Evolutionary conservation across 441 rosid species (phyloP).

Genomic region (Bruguiera hainesii): DNA sequence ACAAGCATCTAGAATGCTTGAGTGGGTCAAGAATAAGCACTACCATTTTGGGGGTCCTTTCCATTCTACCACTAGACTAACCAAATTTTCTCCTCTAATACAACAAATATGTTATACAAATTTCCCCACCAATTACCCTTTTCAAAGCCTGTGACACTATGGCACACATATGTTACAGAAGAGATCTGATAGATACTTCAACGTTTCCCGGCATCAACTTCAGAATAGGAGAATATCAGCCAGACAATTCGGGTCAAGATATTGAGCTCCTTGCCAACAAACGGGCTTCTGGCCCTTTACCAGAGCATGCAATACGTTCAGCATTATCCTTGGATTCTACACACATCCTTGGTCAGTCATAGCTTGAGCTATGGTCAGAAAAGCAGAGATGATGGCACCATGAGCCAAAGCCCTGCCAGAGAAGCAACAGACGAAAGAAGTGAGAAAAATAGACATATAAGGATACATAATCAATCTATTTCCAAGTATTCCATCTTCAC

Average conservation of each 20-base stretch:
- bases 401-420: conserved; percentile 73
- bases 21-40: conserved; percentile 11
- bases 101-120: conserved; percentile 10
- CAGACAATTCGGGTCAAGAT: background rate
- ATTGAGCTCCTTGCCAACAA: background rate
- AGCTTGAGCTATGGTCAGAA: conserved; percentile 92
- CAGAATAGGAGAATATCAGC: background rate
- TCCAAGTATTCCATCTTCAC: too few species aligned
- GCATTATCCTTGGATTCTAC: conserved; percentile 25
- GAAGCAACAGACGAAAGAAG: background rate
- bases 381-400: conserved; percentile 89
- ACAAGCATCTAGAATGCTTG: conserved; percentile 6
- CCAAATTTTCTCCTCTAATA: conserved; percentile 11
- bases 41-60: conserved; percentile 14
- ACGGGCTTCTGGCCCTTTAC: background rate
- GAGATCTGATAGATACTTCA: conserved; percentile 15
- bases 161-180: conserved; percentile 36
- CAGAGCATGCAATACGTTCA: background rate
- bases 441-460: background rate
- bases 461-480: background rate
- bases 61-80: conserved; percentile 24
- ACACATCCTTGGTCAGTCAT: conserved; percentile 99
- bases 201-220: conserved; percentile 11
- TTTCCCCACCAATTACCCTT: conserved; percentile 10
- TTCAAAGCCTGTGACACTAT: conserved; percentile 12